Conservation (phyloP, 768 basidiomycete genomes). For the Ramaria sp. region DNA sequence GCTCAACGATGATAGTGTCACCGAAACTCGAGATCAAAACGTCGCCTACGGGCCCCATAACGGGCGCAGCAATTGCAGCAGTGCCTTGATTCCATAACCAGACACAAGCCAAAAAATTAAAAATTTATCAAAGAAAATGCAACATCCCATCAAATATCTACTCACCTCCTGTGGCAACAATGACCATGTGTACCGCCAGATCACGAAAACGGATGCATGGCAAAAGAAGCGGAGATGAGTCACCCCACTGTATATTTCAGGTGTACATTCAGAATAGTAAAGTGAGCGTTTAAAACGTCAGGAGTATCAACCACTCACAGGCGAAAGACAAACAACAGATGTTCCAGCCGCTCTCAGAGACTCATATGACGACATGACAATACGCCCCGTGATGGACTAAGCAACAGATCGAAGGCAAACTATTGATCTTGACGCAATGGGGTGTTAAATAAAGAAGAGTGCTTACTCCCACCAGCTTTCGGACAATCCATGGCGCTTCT, state of each 20-base stretch:
- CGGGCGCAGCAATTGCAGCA: slow-evolving; percentile 33
- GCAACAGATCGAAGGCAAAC: not conserved
- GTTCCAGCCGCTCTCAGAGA: slow-evolving; percentile 48
- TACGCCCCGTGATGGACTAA: slow-evolving; percentile 50
- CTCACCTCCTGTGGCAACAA: slow-evolving; percentile 44
- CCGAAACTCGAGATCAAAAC: slow-evolving; percentile 38
- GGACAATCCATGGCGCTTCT: too few relatives aligned
- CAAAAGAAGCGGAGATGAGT: slow-evolving; percentile 49
- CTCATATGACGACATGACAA: slow-evolving; percentile 56
- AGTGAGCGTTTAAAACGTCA: too few relatives aligned
- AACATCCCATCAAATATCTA: not conserved
- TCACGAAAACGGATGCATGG: slow-evolving; percentile 57
- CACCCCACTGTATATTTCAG: slow-evolving; percentile 37
- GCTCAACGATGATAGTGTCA: slow-evolving; percentile 46
- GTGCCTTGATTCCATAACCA: slow-evolving; percentile 25
- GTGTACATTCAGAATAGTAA: not conserved
- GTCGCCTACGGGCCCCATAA: slow-evolving; percentile 47
- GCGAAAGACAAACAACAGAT: slow-evolving; percentile 48
- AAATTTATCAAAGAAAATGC: too few relatives aligned
- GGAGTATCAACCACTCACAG: slow-evolving; percentile 26
- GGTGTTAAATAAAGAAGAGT: too few relatives aligned
- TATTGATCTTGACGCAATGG: not conserved
- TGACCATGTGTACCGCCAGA: slow-evolving; percentile 47
- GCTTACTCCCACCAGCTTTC: too few relatives aligned
- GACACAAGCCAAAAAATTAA: not conserved